These are phyloP conservation scores for Aplosporella prunicola DNA, from an alignment of 2,329 filamentous ascomycete genomes.

Conservation along the genomic window DNA sequence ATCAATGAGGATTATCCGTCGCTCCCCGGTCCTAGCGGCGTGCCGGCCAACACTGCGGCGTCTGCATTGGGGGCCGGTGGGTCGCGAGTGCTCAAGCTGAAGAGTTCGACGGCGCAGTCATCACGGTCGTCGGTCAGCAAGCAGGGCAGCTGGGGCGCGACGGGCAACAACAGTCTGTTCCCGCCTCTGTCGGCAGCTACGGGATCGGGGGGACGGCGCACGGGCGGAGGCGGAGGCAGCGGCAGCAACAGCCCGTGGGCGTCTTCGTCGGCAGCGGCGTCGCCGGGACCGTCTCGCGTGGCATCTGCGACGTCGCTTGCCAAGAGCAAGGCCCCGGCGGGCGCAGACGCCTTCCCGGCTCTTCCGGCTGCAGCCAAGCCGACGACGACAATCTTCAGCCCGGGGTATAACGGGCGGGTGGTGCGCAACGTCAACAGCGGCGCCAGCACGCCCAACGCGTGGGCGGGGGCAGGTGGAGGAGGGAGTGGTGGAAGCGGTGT, in stretches of 20 bases:
- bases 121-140: constrained; percentile 50
- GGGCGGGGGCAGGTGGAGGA: constrained; percentile 25
- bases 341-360: constrained; percentile 64
- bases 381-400: constrained; percentile 44
- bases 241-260: constrained; percentile 29
- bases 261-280: constrained; percentile 25
- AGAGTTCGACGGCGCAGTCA: constrained; percentile 60
- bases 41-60: constrained; percentile 51
- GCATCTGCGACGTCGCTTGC: constrained; percentile 18
- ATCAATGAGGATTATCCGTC: constrained; percentile 95
- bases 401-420: constrained; percentile 38
- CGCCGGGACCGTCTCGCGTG: constrained; percentile 28
- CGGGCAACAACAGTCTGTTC: constrained; percentile 21
- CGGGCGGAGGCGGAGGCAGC: constrained; percentile 21
- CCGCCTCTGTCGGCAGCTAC: constrained; percentile 22
- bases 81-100: constrained; percentile 55
- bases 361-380: constrained; percentile 69
- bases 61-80: constrained; percentile 40
- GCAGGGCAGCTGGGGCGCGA: constrained; percentile 49
- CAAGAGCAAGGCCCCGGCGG: constrained; percentile 12
- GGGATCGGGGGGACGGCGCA: constrained; percentile 13
- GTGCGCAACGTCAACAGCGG: constrained; percentile 31
- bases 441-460: constrained; percentile 31
- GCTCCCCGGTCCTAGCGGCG: constrained; percentile 57
- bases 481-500: constrained; percentile 14